Percentiles rank a stretch among this genome's conserved stretches.
These are phyloP conservation scores for Sclerotinia glacialis DNA, from an alignment of 2,329 filamentous ascomycete species.

Conservation along the genomic window DNA sequence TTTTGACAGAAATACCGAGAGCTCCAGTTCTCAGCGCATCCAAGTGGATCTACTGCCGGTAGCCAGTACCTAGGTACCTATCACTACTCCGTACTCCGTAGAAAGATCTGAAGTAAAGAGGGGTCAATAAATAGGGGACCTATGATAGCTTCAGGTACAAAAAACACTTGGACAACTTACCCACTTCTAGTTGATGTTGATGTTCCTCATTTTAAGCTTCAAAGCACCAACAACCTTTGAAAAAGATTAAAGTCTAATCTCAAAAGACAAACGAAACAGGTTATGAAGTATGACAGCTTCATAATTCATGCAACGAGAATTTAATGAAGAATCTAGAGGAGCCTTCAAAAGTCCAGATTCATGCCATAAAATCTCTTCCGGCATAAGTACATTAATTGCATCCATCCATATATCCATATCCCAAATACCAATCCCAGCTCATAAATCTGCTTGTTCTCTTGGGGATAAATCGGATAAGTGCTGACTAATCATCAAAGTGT, in stretches of 20 bases:
- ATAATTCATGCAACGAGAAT: slow-evolving; percentile 6
- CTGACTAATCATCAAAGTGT: slow-evolving; percentile 4
- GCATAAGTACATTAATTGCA: neutral
- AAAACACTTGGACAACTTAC: slow-evolving; percentile 1
- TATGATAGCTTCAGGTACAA: slow-evolving; percentile 16
- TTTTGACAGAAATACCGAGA: slow-evolving; percentile 6
- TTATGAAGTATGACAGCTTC: neutral
- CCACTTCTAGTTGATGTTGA: slow-evolving; percentile 3
- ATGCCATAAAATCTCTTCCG: neutral
- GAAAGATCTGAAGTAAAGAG: slow-evolving; percentile 10
- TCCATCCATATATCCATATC: neutral
- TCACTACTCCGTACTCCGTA: neutral
- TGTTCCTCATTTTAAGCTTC: slow-evolving; percentile 14
- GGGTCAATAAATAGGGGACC: slow-evolving; percentile 14
- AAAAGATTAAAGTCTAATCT: neutral
- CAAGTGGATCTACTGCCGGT: slow-evolving; percentile 12
- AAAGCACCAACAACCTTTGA: slow-evolving; percentile 11
- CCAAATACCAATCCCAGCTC: neutral
- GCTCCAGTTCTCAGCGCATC: neutral
- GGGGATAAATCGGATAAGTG: neutral
- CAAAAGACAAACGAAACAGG: neutral
- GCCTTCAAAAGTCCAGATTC: neutral
- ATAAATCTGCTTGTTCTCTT: neutral
- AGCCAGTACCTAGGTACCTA: too few species aligned
- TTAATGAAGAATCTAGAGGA: neutral